These are phyloP conservation scores for Camellia lanceoleosa DNA, from an alignment of 148 eudicot species.

Conservation along the genomic window DNA sequence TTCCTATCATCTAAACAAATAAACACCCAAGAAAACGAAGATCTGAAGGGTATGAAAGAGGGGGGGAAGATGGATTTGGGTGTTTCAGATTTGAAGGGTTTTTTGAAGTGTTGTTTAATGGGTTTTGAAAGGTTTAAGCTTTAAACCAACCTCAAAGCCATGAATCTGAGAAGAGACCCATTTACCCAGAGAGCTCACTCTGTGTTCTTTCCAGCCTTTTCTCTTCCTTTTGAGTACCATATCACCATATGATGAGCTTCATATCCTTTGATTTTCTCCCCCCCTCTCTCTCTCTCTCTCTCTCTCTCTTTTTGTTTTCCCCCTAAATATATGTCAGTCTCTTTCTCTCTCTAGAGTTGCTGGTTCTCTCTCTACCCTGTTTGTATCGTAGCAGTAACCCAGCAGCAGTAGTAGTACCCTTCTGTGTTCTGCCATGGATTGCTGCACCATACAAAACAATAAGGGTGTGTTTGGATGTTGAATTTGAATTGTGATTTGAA, in stretches of 20 bases:
- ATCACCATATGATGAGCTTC: background rate
- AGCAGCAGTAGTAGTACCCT: background rate
- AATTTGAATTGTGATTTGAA: too few species aligned
- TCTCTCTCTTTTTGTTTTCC: background rate
- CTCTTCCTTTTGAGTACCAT: conserved; percentile 13
- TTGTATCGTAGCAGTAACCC: conserved; percentile 14
- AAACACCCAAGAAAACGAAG: conserved; percentile 5
- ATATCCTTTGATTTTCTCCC: background rate
- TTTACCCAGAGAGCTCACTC: conserved; percentile 5
- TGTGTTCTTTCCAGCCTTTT: background rate
- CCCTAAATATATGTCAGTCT: too few species aligned
- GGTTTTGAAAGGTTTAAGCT: background rate
- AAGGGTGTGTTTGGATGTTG: too few species aligned
- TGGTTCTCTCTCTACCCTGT: conserved; percentile 3
- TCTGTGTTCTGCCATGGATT: conserved; percentile 30
- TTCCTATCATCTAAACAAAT: conserved; percentile 23
- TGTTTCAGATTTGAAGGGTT: background rate
- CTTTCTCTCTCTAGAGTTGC: background rate
- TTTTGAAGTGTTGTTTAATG: background rate
- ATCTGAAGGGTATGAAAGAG: conserved; percentile 1
- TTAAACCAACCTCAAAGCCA: conserved; percentile 13
- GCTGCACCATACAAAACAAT: too few species aligned
- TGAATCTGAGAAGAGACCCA: conserved; percentile 21
- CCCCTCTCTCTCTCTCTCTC: background rate
- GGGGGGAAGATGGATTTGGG: too few species aligned